Evolutionary conservation across 352 stramenopile species (phyloP).

Genomic region (Phytophthora constricta): DNA sequence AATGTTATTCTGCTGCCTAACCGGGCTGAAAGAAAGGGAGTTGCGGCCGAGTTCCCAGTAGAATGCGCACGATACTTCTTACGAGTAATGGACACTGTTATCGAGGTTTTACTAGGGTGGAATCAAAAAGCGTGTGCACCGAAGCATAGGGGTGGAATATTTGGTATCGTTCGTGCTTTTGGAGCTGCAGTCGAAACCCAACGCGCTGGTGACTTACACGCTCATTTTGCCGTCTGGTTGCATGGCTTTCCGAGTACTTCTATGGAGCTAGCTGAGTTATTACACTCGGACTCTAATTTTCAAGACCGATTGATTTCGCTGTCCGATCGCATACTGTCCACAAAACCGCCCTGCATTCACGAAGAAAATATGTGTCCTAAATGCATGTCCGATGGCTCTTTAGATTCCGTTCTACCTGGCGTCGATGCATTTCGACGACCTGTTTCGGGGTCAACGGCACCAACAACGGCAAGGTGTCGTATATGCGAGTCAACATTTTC

Average conservation of each 20-base stretch:
- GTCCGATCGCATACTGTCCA: background rate
- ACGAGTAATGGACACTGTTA: slow-evolving; percentile 21
- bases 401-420: background rate
- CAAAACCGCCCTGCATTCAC: background rate
- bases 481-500: background rate
- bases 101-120: slow-evolving; percentile 23
- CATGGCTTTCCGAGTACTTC: slow-evolving; percentile 31
- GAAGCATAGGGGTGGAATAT: slow-evolving; percentile 21
- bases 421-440: slow-evolving; percentile 14
- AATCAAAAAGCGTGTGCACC: slow-evolving; percentile 1
- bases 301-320: background rate
- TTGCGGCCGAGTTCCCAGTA: slow-evolving; percentile 11
- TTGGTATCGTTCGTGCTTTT: slow-evolving; percentile 38
- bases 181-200: slow-evolving; percentile 34
- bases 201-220: slow-evolving; percentile 32
- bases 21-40: background rate
- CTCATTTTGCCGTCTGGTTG: slow-evolving; percentile 34
- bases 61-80: slow-evolving; percentile 39
- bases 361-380: background rate
- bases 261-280: background rate
- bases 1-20: slow-evolving; percentile 2
- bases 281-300: background rate
- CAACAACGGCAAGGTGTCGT: background rate
- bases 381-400: background rate
- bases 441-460: background rate